Evolutionary conservation across 176 grass and related monocot genomes (phyloP).

Genomic region (Areca catechu): DNA sequence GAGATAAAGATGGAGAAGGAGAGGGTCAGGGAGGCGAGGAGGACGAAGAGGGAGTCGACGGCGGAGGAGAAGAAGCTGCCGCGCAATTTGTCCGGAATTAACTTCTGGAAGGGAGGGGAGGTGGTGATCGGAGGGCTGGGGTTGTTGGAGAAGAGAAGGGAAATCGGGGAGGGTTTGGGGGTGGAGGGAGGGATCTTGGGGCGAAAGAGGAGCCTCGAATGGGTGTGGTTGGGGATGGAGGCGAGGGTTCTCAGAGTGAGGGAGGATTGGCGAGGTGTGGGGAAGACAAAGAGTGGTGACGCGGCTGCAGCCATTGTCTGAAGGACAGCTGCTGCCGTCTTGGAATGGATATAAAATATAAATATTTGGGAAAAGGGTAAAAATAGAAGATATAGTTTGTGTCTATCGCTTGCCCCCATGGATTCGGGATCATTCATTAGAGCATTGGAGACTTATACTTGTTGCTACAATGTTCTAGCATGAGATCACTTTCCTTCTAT

Average conservation of each 20-base stretch:
- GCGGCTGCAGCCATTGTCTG: constrained; percentile 22
- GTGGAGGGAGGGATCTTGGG: neutral
- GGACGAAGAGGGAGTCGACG: constrained; percentile 41
- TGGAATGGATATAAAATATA: too few species aligned
- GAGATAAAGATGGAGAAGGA: constrained; percentile 58
- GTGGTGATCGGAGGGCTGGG: too few species aligned
- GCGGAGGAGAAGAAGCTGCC: constrained; percentile 36
- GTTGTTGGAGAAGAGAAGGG: too few species aligned
- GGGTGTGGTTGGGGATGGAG: neutral
- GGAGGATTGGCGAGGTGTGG: neutral
- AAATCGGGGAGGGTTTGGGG: neutral
- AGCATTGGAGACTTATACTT: too few species aligned
- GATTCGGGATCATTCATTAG: too few species aligned
- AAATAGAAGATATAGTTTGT: too few species aligned
- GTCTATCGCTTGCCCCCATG: too few species aligned
- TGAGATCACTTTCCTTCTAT: too few species aligned
- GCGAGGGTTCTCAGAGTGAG: too few species aligned
- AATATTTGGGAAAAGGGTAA: too few species aligned
- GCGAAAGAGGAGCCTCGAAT: constrained; percentile 2
- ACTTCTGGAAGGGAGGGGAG: constrained; percentile 1
- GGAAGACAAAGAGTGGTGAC: constrained; percentile 7
- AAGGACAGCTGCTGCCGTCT: neutral
- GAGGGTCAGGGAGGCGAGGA: constrained; percentile 44
- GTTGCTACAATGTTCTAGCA: too few species aligned
- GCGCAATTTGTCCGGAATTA: constrained; percentile 6